Base-by-base conservation (phyloP, 2,329 filamentous ascomycete species). In the Claviceps citrina region DNA sequence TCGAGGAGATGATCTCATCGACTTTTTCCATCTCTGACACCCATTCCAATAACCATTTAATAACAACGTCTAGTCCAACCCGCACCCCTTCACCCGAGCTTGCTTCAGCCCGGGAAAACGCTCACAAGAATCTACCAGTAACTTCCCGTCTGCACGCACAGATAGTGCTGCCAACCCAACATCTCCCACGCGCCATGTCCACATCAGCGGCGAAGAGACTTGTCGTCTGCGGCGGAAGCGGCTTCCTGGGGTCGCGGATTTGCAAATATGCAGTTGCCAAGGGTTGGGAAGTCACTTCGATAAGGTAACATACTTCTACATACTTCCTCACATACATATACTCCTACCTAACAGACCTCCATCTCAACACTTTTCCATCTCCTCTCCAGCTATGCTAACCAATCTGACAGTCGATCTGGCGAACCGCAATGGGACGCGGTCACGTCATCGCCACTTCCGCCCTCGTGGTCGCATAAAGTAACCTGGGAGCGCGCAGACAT, bases 171-270 rank as follows among this genome's bases (percentile, higher is more conserved):
- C 31, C n/a, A 19, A 12, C 18, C 12, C 33, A 9, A 15, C 25
- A 7, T 20, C n/a, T n/a, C 24, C 12, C 16, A 12, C 18, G n/a
- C 40, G 15, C 56, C 60, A 73, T 76, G 61, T 63, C 70, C 39
- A 66, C 71, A 47, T 69, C 71, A 47, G 33, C 39, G 24, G 15
- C 22, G 10, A 94, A 86, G 64, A 81, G 77, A 61, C 68, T 98
- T 32, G 78, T 96, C 31, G 86, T 98, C 40, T 93, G 84, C 49
- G 91, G 91, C 49, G 89, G 89, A 44, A 95, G 84, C 60, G 89
- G 91, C 26, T 98, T 96, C 57, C 64, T 98, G 20, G 85, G 85
- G 62, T 72, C 70, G 19, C 74, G 89, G 41, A 94, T 98, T 64
- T 96, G 91, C 67, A 91, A 85, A 66, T 80, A 83, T 40, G 91